Evolutionary conservation across 2,329 filamentous ascomycete species (phyloP), one percentile per base, ranked within the genome.

Genomic region (Phaeosphaeriaceae sp.): DNA sequence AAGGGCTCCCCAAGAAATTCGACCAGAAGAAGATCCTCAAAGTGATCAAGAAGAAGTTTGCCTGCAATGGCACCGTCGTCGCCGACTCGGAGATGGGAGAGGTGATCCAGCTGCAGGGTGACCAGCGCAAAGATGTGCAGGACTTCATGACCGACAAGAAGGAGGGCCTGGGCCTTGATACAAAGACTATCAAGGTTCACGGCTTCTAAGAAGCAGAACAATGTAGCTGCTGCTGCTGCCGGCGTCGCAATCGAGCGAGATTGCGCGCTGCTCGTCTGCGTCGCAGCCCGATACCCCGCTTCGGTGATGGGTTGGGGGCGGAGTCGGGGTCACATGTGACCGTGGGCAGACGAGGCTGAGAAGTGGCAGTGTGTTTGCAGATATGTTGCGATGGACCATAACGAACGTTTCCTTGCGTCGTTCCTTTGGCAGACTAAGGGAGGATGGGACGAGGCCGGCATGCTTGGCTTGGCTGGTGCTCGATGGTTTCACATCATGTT

Each of bases 41-140:
- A 86, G 93, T 96, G 82, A 96, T 98, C 86, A 98, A 98, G 90
- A 98, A 98, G 88, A 95, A 97, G 81, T 98, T 97, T 77, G 94
- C 94, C 82, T 98, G 94, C 92, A 98, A 98, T 97, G 94, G 94
- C 87, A 98, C 93, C 83, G 96, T 97, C 82, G 93, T 98, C 83
- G 88, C 88, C 79, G 94, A 98, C 83, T 88, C 87, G 73, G 93
- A 96, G 84, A 96, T 97, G 92, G 94, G 94, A 80, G 93, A 98
- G 87, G 94, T 98, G 87, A 97, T 99, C 79, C 95, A 98, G 87
- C 90, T 99, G 77, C 95, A 98, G 83, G 95, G 95, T 75, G 95
- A 99, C 82, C 94, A 98, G 86, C 94, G 95, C 83, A 96, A 96
- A 84, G 93, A 96, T 89, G 91, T 97, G 80, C 91, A 95, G 82